Base-by-base conservation (phyloP, 192 early-diverging fungal species). In the Backusella tarrabulga region DNA sequence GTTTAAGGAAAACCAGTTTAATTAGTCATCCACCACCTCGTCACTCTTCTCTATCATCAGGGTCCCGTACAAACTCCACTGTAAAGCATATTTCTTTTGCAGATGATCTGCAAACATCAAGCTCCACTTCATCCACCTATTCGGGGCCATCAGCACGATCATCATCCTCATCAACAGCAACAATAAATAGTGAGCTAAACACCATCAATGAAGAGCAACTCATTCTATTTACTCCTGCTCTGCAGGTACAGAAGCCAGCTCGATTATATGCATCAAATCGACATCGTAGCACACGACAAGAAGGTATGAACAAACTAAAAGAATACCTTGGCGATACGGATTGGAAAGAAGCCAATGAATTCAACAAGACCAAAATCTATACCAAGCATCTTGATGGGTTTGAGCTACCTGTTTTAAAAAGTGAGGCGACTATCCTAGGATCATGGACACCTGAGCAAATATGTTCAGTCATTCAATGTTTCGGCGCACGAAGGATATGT, bases 341-440 rank as follows among this genome's bases (percentile, higher is more conserved):
- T 17, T 88, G 87, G 87, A 78, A 77, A 4, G 29, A 79, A 6
- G 70, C 79, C 7, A 78, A 71, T 6, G 82, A 77, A 36, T 79
- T 74, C 46, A 79, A 80, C 19, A 74, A 75, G 6, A 73, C 81
- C 46, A 82, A 85, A 67, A 54, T 80, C 11, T 88, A 85, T 34
- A 80, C 76, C 34, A 81, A 76, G 35, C 80, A 77, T 8, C 80
- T 84, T 19, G 87, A 88, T 77, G 75, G 86, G 29, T 73, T 81
- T 0, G 71, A 85, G 9, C 73, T 85, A 3, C 76, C 84, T 2
- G 74, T 77, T 12, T 76, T 87, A 67, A 84, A 85, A 26, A 81
- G 84, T 0, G 87, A 88, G 67, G 83, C 83, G 3, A 73, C 76
- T 34, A 80, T 34, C 81, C 79, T 68, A 80, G 79, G 54, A 78